phyloP scores from a whole-genome alignment of 2,329 filamentous ascomycete genomes.

The Pseudogymnoascus sp. region DNA sequence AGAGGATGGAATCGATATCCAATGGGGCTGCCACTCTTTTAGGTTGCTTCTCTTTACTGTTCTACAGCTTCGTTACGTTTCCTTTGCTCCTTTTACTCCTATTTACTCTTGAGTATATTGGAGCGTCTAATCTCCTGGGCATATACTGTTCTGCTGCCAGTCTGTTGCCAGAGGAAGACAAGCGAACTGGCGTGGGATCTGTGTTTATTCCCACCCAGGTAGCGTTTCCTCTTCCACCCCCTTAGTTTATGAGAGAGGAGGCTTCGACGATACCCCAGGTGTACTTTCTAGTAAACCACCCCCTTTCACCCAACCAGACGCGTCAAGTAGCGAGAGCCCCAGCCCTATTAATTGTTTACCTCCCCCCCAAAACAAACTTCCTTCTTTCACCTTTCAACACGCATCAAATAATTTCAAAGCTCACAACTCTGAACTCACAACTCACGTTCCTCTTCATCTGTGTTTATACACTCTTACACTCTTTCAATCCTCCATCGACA shows the following conservation, averaged over 20 bases:
- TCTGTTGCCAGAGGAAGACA: neutral
- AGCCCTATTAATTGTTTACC: neutral
- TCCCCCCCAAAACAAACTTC: neutral
- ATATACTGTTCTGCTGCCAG: neutral
- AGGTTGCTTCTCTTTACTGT: neutral
- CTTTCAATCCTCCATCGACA: neutral
- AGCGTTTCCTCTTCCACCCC: neutral
- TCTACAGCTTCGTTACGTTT: neutral
- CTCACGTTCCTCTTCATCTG: neutral
- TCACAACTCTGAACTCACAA: no score
- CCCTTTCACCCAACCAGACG: neutral
- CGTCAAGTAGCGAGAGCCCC: neutral
- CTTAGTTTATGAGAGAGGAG: neutral
- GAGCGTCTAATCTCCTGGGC: neutral
- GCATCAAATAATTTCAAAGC: neutral
- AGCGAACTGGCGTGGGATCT: neutral
- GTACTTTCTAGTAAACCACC: neutral
- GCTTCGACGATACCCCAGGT: neutral
- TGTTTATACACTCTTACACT: slow-evolving; percentile 6
- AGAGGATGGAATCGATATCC: neutral
- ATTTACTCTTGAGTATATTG: neutral
- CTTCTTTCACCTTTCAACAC: neutral
- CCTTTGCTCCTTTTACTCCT: neutral
- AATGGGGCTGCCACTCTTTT: neutral
- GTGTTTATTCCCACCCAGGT: neutral